phyloP scores from a whole-genome alignment of 441 rosid species.

The Francoa sonchifolia region DNA sequence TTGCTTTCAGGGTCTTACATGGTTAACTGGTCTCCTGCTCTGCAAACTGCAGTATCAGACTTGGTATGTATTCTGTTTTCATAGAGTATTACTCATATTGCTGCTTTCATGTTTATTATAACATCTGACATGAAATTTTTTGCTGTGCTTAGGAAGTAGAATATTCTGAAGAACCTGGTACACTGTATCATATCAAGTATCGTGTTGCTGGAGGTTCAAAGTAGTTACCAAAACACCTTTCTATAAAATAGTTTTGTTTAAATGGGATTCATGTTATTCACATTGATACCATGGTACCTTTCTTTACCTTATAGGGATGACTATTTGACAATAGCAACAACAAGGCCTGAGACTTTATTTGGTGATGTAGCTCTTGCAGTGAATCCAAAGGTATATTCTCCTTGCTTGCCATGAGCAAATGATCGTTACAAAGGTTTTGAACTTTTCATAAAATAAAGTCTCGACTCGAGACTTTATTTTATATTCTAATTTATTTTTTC shows the following conservation, averaged over 20 bases:
- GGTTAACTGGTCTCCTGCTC: slow-evolving; percentile 98
- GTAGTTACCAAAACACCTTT: slow-evolving; percentile 25
- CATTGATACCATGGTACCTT: slow-evolving; percentile 12
- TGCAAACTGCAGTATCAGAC: slow-evolving; percentile 98
- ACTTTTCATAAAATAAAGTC: no score
- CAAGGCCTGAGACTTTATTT: slow-evolving; percentile 94
- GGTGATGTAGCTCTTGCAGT: slow-evolving; percentile 96
- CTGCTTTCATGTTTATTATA: slow-evolving; percentile 12
- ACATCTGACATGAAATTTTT: slow-evolving; percentile 8
- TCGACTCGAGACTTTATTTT: no score
- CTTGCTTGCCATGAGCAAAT: slow-evolving; percentile 5
- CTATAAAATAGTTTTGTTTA: no score
- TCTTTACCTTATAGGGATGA: slow-evolving; percentile 47
- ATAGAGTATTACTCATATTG: no score
- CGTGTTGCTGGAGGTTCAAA: slow-evolving; percentile 94
- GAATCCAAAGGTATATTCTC: slow-evolving; percentile 59
- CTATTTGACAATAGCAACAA: slow-evolving; percentile 83
- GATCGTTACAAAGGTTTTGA: no score
- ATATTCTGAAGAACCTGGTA: slow-evolving; percentile 91
- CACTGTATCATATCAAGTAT: slow-evolving; percentile 76
- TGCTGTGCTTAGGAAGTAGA: slow-evolving; percentile 70
- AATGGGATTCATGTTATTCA: background rate
- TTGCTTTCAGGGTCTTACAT: slow-evolving; percentile 75
- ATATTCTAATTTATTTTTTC: no score
- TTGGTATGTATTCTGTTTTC: no score